phyloP scores from a whole-genome alignment of 2,329 filamentous ascomycete species.

The Curvularia sp. region DNA sequence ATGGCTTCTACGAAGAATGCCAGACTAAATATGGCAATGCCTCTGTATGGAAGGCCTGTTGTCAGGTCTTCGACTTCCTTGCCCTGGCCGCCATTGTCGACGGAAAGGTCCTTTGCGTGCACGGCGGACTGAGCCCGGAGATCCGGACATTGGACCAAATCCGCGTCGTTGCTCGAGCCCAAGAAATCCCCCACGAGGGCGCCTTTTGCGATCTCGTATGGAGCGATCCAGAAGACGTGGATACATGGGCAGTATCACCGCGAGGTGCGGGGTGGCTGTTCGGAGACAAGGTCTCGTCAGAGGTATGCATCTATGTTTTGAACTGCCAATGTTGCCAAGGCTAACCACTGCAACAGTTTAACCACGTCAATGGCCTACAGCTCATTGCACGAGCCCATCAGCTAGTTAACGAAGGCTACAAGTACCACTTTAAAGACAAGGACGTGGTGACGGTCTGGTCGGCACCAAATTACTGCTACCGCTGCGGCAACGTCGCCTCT shows the following conservation, averaged over 20 bases:
- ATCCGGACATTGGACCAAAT: constrained; percentile 94
- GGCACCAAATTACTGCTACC: constrained; percentile 76
- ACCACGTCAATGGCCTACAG: constrained; percentile 75
- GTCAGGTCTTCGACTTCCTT: constrained; percentile 98
- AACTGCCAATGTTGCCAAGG: neutral
- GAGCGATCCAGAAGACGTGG: constrained; percentile 79
- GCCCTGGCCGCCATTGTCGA: constrained; percentile 97
- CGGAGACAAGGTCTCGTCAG: constrained; percentile 74
- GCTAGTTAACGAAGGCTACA: constrained; percentile 79
- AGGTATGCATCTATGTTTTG: constrained; percentile 50
- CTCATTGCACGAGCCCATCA: constrained; percentile 78
- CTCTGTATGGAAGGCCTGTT: constrained; percentile 99
- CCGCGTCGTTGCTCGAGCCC: constrained; percentile 72
- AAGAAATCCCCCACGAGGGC: constrained; percentile 97
- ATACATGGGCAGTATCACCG: constrained; percentile 74
- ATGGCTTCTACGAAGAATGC: constrained; percentile 99
- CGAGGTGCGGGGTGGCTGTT: constrained; percentile 73
- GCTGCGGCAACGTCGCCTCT: constrained; percentile 73
- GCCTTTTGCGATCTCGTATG: constrained; percentile 98
- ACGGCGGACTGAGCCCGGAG: constrained; percentile 96
- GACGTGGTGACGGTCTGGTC: constrained; percentile 95
- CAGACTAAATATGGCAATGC: constrained; percentile 98
- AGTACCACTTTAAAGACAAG: constrained; percentile 94
- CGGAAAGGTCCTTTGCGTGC: constrained; percentile 98
- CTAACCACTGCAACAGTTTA: constrained; percentile 60